phyloP scores from a whole-genome alignment of 805 yeast species.

The Yarrowia osloensis region DNA sequence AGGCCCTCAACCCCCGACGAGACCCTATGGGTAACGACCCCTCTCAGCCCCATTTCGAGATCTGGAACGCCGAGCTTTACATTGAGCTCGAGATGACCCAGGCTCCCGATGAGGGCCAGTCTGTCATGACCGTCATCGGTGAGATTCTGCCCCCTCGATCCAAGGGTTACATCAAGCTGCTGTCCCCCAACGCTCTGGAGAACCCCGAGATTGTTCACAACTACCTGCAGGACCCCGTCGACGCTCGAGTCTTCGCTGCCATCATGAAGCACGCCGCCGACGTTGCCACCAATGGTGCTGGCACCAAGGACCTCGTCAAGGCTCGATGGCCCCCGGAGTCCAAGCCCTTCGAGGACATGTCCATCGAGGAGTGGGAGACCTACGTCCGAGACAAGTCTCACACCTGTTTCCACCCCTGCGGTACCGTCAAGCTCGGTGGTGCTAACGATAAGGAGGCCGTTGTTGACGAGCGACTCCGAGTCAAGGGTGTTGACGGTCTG shows the following conservation, averaged over 20 bases:
- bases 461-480: slow-evolving; percentile 42
- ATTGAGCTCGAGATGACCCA: slow-evolving; percentile 26
- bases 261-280: slow-evolving; percentile 42
- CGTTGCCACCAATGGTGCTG: slow-evolving; percentile 40
- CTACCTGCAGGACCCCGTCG: slow-evolving; percentile 42
- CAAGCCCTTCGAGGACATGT: slow-evolving; percentile 39
- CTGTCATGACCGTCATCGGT: slow-evolving; percentile 40
- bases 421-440: slow-evolving; percentile 39
- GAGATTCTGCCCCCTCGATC: slow-evolving; percentile 41
- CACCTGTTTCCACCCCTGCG: slow-evolving; percentile 44
- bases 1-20: slow-evolving; percentile 40
- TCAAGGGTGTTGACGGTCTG: slow-evolving; percentile 40
- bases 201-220: slow-evolving; percentile 40
- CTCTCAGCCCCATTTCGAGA: slow-evolving; percentile 41
- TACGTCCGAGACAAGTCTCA: slow-evolving; percentile 42
- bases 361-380: slow-evolving; percentile 39
- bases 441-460: slow-evolving; percentile 35
- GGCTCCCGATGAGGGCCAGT: slow-evolving; percentile 37
- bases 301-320: slow-evolving; percentile 42
- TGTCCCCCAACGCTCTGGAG: slow-evolving; percentile 38
- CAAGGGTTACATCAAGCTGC: slow-evolving; percentile 39
- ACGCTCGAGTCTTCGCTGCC: slow-evolving; percentile 42
- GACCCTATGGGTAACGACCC: slow-evolving; percentile 40
- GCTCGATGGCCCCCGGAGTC: slow-evolving; percentile 43
- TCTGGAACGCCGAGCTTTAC: slow-evolving; percentile 39